These are phyloP conservation scores for Tephrocybe rancida DNA, from an alignment of 768 basidiomycete genomes.

Conservation along the genomic window DNA sequence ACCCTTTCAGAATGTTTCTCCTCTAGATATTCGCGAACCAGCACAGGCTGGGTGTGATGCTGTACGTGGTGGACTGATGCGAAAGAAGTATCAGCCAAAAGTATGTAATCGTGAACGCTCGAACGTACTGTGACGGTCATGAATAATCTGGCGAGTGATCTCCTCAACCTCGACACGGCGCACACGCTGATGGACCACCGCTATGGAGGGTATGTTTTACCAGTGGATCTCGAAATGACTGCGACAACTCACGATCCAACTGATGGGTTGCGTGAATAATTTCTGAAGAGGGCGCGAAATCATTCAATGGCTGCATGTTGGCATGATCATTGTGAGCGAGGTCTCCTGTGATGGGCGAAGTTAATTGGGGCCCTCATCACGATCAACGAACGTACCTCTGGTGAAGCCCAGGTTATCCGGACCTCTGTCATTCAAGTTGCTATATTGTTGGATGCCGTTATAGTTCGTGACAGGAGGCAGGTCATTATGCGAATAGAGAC, in stretches of 20 bases:
- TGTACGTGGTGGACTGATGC: constrained; percentile 37
- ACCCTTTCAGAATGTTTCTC: constrained; percentile 30
- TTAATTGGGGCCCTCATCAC: neutral
- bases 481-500: neutral
- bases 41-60: constrained; percentile 37
- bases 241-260: neutral
- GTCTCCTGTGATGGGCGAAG: neutral
- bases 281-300: constrained; percentile 4
- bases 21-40: constrained; percentile 23
- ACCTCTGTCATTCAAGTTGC: neutral
- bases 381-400: too few species aligned
- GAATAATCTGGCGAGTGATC: constrained; percentile 31
- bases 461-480: neutral
- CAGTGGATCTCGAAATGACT: neutral
- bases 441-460: neutral
- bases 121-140: constrained; percentile 34
- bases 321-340: neutral
- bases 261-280: constrained; percentile 5
- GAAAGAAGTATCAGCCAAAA: neutral
- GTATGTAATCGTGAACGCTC: neutral
- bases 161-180: constrained; percentile 32
- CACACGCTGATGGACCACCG: constrained; percentile 29
- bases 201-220: constrained; percentile 6
- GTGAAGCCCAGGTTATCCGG: too few species aligned
- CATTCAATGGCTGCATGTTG: neutral